Base-by-base conservation (phyloP, 495 filamentous ascomycete species). In the Neurospora hispaniola region DNA sequence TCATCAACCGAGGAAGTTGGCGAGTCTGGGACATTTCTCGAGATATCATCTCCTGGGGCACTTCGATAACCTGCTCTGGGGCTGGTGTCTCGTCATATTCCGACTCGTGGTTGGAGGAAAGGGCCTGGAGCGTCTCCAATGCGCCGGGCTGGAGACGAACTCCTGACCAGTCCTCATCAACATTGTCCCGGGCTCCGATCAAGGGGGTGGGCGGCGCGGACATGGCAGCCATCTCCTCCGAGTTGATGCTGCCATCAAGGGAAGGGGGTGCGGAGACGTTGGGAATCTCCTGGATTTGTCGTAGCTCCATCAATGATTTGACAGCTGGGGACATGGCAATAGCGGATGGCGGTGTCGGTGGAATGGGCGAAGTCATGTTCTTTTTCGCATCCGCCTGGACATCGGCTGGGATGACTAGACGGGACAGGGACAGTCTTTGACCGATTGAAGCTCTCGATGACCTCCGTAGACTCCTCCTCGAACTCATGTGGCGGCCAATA, bases 191-290 rank as follows among this genome's bases (percentile, higher is more conserved):
- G 41, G 86, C 85, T 39, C 88, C 88, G 42, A 92, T 83, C 69
- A 93, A 86, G 23, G 94, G 94, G 9, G 94, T 98, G 6, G 90
- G 88, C 6, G 94, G 92, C 27, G 91, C 92, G 76, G 91, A 95
- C 72, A 93, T 85, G 70, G 85, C 84, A 8, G 92, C 92, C 81
- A 94, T 86, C 76, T 96, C 93, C 75, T 97, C 93, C 9, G 93
- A 96, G 20, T 89, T 90, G 48, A 94, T 79, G 81, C 93, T 96
- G 10, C 93, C 94, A 85, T 97, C 93, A 4, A 98, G 87, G 11
- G 94, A 97, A 8, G 94, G 94, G 9, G 94, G 89, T 0, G 93
- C 90, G 76, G 91, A 93, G n/a, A 88, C 84, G 20, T 88, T 89
- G 11, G 94, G 93, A 16, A 93, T 86, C 70, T 87, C 87, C 69